phyloP scores from a whole-genome alignment of 768 basidiomycete genomes.

The Brasilioporus rufonigricans region DNA sequence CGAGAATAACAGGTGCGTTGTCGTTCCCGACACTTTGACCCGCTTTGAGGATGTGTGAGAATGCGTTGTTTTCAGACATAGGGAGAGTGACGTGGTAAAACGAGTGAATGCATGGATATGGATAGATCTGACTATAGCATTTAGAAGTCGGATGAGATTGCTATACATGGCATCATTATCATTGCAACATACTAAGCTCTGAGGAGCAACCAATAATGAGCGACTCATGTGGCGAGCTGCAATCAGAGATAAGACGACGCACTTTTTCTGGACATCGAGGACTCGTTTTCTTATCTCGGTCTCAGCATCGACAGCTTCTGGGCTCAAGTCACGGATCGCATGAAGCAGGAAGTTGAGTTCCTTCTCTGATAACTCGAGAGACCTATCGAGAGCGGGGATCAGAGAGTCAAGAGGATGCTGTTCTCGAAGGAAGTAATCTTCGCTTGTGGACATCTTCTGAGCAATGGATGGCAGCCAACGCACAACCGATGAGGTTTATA shows the following conservation, averaged over 20 bases:
- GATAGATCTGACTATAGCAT: background rate
- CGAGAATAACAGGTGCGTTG: background rate
- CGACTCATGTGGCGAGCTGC: background rate
- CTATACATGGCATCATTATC: background rate
- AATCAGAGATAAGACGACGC: background rate
- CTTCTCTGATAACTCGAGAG: background rate
- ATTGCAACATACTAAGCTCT: background rate
- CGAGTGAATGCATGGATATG: background rate
- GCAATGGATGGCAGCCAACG: too few relatives aligned
- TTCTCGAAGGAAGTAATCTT: slow-evolving; percentile 5
- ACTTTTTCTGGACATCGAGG: background rate
- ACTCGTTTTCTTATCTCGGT: background rate
- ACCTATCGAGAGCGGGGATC: background rate
- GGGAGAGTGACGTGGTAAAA: background rate
- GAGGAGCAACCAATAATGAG: background rate
- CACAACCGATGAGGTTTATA: too few relatives aligned
- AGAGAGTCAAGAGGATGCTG: background rate
- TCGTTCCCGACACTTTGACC: background rate
- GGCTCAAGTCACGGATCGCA: background rate
- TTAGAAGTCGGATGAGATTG: background rate
- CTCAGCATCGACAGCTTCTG: background rate
- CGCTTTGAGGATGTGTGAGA: background rate
- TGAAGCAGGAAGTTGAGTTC: background rate
- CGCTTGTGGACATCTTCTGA: background rate
- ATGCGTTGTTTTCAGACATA: background rate